Evolutionary conservation across 345 rosid genomes (phyloP).

Genomic region (Eucalyptus sp.): DNA sequence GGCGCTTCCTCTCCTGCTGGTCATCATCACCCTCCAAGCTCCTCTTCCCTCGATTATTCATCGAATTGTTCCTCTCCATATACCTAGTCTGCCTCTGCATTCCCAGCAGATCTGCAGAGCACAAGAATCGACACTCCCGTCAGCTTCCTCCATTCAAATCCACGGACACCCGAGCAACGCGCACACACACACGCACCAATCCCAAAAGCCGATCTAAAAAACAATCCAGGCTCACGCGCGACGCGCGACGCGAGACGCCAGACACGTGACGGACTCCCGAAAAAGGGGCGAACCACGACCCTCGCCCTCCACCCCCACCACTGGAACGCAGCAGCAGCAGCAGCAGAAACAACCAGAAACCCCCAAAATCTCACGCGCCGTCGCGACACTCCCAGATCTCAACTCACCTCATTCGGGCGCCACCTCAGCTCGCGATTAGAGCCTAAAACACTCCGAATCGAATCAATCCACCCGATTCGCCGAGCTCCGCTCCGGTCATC

Average conservation of each 20-base stretch:
- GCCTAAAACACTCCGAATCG: background rate
- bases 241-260: background rate
- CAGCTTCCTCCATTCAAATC: background rate
- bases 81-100: constrained; percentile 47
- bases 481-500: background rate
- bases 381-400: background rate
- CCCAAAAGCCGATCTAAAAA: background rate
- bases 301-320: background rate
- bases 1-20: constrained; percentile 45
- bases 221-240: background rate
- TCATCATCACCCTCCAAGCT: constrained; percentile 32
- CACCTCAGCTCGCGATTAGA: background rate
- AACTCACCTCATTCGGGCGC: background rate
- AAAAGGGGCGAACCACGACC: background rate
- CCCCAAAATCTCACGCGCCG: background rate
- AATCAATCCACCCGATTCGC: background rate
- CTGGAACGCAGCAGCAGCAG: background rate
- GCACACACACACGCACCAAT: background rate
- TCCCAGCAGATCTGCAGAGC: background rate
- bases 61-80: constrained; percentile 45
- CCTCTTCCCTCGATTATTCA: constrained; percentile 50
- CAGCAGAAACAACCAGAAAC: background rate
- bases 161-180: background rate
- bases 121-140: background rate
- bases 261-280: background rate